Evolutionary conservation across 1,284 basidiomycete species (phyloP).

Genomic region (Marasmius oreades): DNA sequence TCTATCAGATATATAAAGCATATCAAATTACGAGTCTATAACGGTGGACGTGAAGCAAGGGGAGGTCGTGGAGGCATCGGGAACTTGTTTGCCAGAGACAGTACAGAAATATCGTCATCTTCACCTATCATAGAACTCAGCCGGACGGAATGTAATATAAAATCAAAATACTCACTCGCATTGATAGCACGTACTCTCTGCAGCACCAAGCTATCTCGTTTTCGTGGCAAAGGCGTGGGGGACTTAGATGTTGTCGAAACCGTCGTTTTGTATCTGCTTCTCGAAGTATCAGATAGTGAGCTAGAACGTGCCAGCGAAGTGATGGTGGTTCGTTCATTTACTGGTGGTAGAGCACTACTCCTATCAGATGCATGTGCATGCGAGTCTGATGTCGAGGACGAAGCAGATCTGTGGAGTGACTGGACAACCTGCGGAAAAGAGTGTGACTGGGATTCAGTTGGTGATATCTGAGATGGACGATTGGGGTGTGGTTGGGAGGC

Average conservation of each 20-base stretch:
- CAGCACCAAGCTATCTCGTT: slow-evolving; percentile 46
- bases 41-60: slow-evolving; percentile 26
- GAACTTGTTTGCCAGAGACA: slow-evolving; percentile 30
- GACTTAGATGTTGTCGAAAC: not conserved
- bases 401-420: slow-evolving; percentile 2
- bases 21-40: slow-evolving; percentile 3
- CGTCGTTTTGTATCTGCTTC: not conserved
- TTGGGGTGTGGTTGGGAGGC: not conserved
- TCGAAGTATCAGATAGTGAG: not conserved
- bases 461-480: slow-evolving; percentile 5
- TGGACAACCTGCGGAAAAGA: slow-evolving; percentile 7
- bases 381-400: not conserved
- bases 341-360: not conserved
- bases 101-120: slow-evolving; percentile 14
- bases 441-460: slow-evolving; percentile 17
- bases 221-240: slow-evolving; percentile 19
- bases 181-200: slow-evolving; percentile 43
- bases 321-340: not conserved
- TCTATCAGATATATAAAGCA: slow-evolving; percentile 10
- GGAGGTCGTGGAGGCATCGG: slow-evolving; percentile 37
- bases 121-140: not conserved
- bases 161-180: slow-evolving; percentile 18
- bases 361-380: not conserved
- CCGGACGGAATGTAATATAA: not conserved
- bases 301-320: not conserved